These are phyloP conservation scores for Harringtonia lauricola DNA, from an alignment of 2,329 filamentous ascomycete species.

Conservation along the genomic window DNA sequence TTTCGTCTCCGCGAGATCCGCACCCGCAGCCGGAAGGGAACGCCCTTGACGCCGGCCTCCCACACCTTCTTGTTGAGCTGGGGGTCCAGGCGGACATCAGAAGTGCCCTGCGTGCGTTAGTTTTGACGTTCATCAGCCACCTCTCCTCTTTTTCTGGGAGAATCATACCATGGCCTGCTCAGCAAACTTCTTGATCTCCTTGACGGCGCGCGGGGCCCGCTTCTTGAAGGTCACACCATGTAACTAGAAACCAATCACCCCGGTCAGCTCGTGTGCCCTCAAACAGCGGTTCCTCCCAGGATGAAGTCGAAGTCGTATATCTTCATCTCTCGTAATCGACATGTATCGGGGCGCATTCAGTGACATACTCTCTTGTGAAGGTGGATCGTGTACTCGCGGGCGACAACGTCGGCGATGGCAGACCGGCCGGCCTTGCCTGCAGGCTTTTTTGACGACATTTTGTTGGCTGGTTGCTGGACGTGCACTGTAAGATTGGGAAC, in stretches of 20 bases:
- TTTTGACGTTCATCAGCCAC: too few species aligned
- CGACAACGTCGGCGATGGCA: constrained; percentile 97
- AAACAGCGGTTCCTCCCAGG: too few species aligned
- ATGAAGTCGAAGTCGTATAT: too few species aligned
- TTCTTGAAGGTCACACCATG: constrained; percentile 99
- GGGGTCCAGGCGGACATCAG: constrained; percentile 95
- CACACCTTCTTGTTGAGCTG: constrained; percentile 99
- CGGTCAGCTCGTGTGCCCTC: too few species aligned
- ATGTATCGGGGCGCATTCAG: too few species aligned
- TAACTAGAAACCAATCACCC: constrained; percentile 48
- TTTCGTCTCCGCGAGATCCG: constrained; percentile 99
- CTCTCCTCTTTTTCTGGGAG: too few species aligned
- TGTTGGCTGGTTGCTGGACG: constrained; percentile 14
- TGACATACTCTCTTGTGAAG: constrained; percentile 94
- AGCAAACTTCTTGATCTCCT: constrained; percentile 98
- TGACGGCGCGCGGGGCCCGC: constrained; percentile 95
- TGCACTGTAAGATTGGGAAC: too few species aligned
- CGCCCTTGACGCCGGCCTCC: constrained; percentile 98
- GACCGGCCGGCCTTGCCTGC: constrained; percentile 66
- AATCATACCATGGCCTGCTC: constrained; percentile 83
- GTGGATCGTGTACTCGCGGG: constrained; percentile 99
- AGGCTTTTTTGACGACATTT: constrained; percentile 60
- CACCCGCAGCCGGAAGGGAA: constrained; percentile 92
- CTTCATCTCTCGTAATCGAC: too few species aligned
- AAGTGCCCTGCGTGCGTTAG: constrained; percentile 61